Evolutionary conservation across 176 grass and related monocot species (phyloP), one percentile per base, ranked within the genome.

Genomic region (Eragrostis nindensis): DNA sequence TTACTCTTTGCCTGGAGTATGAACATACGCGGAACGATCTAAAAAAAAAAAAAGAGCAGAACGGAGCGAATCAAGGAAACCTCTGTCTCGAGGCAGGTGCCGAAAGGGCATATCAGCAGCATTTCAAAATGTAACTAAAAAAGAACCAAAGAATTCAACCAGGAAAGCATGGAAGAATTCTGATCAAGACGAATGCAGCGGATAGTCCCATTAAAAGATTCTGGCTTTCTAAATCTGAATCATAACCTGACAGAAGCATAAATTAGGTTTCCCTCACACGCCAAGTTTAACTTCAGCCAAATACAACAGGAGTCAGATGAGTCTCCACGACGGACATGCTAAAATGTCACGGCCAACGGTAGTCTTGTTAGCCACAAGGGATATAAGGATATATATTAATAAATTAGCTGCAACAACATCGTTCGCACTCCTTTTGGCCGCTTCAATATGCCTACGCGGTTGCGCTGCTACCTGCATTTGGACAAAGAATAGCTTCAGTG

Each of bases 271-370:
- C 21, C 5, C 40, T 24, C 3, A 59, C 49, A 83, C 61, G 17
- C 48, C 80, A 59, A 59, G 49, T 12, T 36, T 36, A 62, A 45
- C 54, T 74, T 44, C 18, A 50, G 18, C 42, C 40, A 62, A 53
- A 82, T 53, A 45, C 64, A 27, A 45, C 36, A 69, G 16, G 43
- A 70, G 73, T 84, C 72, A 36, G 62, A 82, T 50, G 64, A 68
- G 8, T 62, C 69, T 62, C 44, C 11, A 18, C 18, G 62, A 27
- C 32, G 16, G 30, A 30, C 29, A 52, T 1, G 11, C 26, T 41
- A 73, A 40, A 22, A 41, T 52, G n/a, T 68, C 15, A 43, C 49
- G 43, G 65, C 3, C 27, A 24, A 71, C 22, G 68, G 8, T 32
- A 27, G 71, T 26, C 74, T 30, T 50, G 49, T 25, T 77, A 65